These are phyloP conservation scores for Petunia axillaris DNA, from an alignment of 257 asterid genomes.

Conservation along the genomic window DNA sequence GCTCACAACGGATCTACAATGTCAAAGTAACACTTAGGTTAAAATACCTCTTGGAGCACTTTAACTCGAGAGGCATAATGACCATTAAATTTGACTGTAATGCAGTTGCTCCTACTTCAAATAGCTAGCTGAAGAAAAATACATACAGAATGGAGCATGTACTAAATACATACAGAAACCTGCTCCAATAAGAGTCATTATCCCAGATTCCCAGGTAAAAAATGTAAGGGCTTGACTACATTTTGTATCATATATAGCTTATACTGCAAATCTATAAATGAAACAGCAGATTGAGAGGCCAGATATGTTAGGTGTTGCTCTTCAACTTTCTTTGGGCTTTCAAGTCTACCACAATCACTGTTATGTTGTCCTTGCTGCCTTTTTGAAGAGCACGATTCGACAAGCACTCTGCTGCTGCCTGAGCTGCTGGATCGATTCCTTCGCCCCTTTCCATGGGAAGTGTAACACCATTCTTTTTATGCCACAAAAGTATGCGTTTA, in stretches of 20 bases:
- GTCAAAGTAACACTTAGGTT: conserved; percentile 23
- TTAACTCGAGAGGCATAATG: conserved; percentile 33
- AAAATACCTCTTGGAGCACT: conserved; percentile 43
- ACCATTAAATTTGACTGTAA: conserved; percentile 25
- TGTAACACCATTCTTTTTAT: conserved; percentile 54
- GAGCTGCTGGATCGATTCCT: conserved; percentile 91
- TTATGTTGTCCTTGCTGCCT: conserved; percentile 93
- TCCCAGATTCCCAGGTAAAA: conserved; percentile 40
- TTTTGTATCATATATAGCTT: conserved; percentile 18
- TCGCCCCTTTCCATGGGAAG: conserved; percentile 63
- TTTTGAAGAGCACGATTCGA: conserved; percentile 80
- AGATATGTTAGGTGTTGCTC: conserved; percentile 43
- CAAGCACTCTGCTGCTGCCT: conserved; percentile 89
- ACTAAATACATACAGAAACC: conserved; percentile 20
- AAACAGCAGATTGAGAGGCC: conserved; percentile 15
- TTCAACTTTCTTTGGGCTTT: conserved; percentile 76
- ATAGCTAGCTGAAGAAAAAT: conserved; percentile 32
- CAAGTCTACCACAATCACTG: conserved; percentile 80
- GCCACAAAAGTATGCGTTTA: conserved; percentile 74
- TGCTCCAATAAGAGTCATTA: conserved; percentile 29
- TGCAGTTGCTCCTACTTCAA: conserved; percentile 36
- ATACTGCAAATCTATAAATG: conserved; percentile 21
- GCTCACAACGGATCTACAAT: background rate
- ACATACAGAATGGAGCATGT: conserved; percentile 24
- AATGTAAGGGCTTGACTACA: conserved; percentile 40